These are phyloP conservation scores for Candolleomyces aberdarensis DNA, from an alignment of 768 basidiomycete genomes.

Conservation along the genomic window DNA sequence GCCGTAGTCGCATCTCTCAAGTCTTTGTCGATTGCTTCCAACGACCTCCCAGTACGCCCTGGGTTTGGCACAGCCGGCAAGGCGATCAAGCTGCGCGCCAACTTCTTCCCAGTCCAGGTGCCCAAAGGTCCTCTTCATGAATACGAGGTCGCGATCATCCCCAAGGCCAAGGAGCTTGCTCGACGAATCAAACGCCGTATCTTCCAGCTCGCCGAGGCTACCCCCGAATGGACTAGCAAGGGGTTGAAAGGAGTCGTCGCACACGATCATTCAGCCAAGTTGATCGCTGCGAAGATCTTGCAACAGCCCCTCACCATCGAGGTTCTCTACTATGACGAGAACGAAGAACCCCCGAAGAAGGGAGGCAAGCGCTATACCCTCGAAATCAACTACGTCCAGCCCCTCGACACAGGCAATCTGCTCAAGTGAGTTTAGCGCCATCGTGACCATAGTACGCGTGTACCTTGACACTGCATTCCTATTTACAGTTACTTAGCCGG, in stretches of 20 bases:
- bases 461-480: constrained; percentile 16
- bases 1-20: constrained; percentile 37
- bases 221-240: constrained; percentile 43
- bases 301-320: constrained; percentile 42
- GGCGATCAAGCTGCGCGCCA: constrained; percentile 53
- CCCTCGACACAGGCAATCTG: constrained; percentile 52
- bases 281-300: constrained; percentile 46
- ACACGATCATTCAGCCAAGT: constrained; percentile 52
- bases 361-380: constrained; percentile 47
- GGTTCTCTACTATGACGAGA: constrained; percentile 48
- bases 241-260: constrained; percentile 54
- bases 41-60: constrained; percentile 55
- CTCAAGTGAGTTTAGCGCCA: constrained; percentile 28
- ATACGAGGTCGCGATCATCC: constrained; percentile 57
- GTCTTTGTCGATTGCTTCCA: constrained; percentile 25
- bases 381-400: constrained; percentile 37
- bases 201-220: constrained; percentile 58
- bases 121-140: constrained; percentile 52
- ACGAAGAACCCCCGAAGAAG: constrained; percentile 43
- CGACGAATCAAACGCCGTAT: constrained; percentile 55
- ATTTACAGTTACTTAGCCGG: constrained; percentile 50
- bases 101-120: constrained; percentile 62
- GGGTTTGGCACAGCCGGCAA: constrained; percentile 53
- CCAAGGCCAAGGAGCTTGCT: constrained; percentile 46
- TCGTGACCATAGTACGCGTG: too few species aligned